Percentiles rank a stretch among this genome's conserved stretches.
phyloP scores from a whole-genome alignment of 2,329 filamentous ascomycete species.

The Ceratocystis smalleyi region DNA sequence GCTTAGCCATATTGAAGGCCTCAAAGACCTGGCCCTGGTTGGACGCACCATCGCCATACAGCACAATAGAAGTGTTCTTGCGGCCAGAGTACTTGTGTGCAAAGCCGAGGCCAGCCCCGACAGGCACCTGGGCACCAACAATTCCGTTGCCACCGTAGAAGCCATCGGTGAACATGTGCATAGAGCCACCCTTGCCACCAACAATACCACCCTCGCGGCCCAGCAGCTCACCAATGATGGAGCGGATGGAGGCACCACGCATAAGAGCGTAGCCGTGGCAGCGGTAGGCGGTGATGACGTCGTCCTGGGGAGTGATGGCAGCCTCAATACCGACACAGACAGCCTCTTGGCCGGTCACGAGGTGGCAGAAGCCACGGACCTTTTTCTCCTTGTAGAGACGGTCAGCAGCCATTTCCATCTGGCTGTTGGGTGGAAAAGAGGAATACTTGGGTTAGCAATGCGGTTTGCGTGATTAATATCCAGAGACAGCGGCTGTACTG shows the following conservation, averaged over 20 bases:
- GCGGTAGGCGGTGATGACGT: conserved; percentile 94
- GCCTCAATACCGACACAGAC: conserved; percentile 95
- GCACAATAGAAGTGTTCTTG: conserved; percentile 71
- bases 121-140: conserved; percentile 93
- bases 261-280: conserved; percentile 98
- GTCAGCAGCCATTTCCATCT: conserved; percentile 99
- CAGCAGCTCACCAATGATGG: conserved; percentile 89
- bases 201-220: conserved; percentile 92
- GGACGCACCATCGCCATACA: conserved; percentile 95
- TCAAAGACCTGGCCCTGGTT: conserved; percentile 99
- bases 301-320: conserved; percentile 78
- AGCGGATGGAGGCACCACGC: conserved; percentile 79
- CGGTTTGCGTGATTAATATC: not conserved
- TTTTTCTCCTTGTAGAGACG: conserved; percentile 99
- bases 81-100: conserved; percentile 85
- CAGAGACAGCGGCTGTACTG: not conserved
- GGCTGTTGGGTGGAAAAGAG: conserved; percentile 37
- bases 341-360: conserved; percentile 95
- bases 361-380: conserved; percentile 98
- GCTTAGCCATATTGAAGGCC: conserved; percentile 99
- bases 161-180: conserved; percentile 98
- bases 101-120: conserved; percentile 90
- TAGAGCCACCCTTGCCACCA: conserved; percentile 97
- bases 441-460: not conserved
- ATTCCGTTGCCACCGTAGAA: conserved; percentile 99